These are phyloP conservation scores for Boeremia exigua DNA, from an alignment of 2,329 filamentous ascomycete genomes.

Conservation along the genomic window DNA sequence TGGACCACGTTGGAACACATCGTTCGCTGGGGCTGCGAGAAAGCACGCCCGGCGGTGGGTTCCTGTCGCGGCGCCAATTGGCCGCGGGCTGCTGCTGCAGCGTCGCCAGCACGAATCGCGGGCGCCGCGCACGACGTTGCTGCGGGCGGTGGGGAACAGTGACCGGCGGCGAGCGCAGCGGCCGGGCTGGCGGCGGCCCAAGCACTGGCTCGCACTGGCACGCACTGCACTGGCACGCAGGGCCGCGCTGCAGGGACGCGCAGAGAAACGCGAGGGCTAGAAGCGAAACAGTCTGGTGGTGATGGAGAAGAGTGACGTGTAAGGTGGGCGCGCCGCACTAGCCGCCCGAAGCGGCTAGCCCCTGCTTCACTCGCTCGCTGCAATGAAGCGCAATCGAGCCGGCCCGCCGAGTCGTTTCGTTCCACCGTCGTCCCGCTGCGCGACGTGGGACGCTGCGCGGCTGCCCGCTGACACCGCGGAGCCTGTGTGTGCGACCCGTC, in stretches of 20 bases:
- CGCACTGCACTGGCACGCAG: conserved; percentile 24
- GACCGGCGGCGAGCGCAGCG: conserved; percentile 26
- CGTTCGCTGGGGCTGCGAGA: conserved; percentile 39
- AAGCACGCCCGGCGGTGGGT: conserved; percentile 37
- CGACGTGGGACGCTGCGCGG: conserved; percentile 35
- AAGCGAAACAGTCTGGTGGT: conserved; percentile 24
- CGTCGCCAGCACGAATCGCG: conserved; percentile 28
- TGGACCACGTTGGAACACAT: conserved; percentile 46
- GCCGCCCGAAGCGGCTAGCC: conserved; percentile 6
- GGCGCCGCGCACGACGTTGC: too few relatives aligned
- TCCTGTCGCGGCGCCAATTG: conserved; percentile 33
- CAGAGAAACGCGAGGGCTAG: conserved; percentile 28
- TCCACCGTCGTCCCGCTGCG: conserved; percentile 17
- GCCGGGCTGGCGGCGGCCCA: too few relatives aligned
- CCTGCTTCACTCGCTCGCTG: conserved; percentile 6
- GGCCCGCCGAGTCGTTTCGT: conserved; percentile 28
- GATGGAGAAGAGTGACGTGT: conserved; percentile 42
- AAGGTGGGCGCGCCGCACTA: conserved; percentile 22
- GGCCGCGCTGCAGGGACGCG: conserved; percentile 38
- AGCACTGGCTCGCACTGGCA: too few relatives aligned
- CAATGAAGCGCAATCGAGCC: conserved; percentile 24
- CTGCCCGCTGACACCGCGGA: conserved; percentile 21
- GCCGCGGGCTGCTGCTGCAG: conserved; percentile 35
- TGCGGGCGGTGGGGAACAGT: conserved; percentile 30
- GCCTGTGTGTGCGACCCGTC: conserved; percentile 22